These are phyloP conservation scores for Xylaria multiplex DNA, from an alignment of 2,329 filamentous ascomycete species.

Conservation along the genomic window DNA sequence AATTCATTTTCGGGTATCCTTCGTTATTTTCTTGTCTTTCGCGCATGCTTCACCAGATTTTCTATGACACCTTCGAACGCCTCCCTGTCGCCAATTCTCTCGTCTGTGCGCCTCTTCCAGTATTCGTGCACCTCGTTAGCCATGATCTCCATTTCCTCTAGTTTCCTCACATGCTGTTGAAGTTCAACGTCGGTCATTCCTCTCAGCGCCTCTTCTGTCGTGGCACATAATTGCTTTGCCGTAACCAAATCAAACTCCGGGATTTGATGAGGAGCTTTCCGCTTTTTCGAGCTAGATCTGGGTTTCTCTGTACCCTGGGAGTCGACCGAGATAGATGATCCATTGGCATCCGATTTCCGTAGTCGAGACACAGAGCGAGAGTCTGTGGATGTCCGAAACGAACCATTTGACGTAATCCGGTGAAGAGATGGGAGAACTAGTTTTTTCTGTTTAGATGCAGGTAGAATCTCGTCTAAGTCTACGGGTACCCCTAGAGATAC, in stretches of 20 bases:
- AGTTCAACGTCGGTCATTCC: slow-evolving; percentile 85
- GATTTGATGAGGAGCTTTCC: slow-evolving; percentile 70
- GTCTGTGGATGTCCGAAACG: slow-evolving; percentile 65
- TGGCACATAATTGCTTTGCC: slow-evolving; percentile 80
- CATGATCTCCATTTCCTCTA: slow-evolving; percentile 75
- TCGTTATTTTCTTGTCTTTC: slow-evolving; percentile 82
- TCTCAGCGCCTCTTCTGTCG: slow-evolving; percentile 82
- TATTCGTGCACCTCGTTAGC: slow-evolving; percentile 85
- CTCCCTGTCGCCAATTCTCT: slow-evolving; percentile 88
- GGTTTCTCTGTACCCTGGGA: slow-evolving; percentile 63
- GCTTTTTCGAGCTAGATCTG: slow-evolving; percentile 53
- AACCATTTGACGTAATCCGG: slow-evolving; percentile 59
- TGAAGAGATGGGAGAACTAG: slow-evolving; percentile 82
- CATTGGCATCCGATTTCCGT: slow-evolving; percentile 61
- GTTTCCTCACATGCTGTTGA: slow-evolving; percentile 72
- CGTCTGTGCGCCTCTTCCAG: slow-evolving; percentile 87
- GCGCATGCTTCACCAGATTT: slow-evolving; percentile 90
- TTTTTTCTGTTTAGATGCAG: slow-evolving; percentile 97
- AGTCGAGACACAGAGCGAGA: slow-evolving; percentile 60
- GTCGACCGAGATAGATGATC: slow-evolving; percentile 68
- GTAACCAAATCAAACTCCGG: slow-evolving; percentile 83
- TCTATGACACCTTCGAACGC: slow-evolving; percentile 97
- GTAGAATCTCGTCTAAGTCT: slow-evolving; percentile 95
- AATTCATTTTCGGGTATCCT: slow-evolving; percentile 23
- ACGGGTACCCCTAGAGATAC: slow-evolving; percentile 96